Evolutionary conservation across 2,329 filamentous ascomycete species (phyloP), one percentile per base, ranked within the genome.

Genomic region (Fusarium sp.): DNA sequence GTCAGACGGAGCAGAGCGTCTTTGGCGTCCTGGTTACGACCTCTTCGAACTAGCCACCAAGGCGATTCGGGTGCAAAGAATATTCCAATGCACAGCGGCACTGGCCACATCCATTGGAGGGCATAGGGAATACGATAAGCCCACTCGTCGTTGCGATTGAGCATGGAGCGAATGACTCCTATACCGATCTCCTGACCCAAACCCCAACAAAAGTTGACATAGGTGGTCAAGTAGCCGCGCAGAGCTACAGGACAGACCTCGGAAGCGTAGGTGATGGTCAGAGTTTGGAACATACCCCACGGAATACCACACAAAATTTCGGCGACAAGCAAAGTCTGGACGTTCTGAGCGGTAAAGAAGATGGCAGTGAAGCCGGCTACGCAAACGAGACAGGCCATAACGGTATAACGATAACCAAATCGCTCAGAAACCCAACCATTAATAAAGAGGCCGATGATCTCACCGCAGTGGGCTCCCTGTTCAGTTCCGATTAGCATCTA

Each of bases 171-270:
- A 69, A 92, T 88, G 57, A 91, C 89, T n/a, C 88, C 89, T 49
- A 90, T 88, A 39, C 87, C 89, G 51, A 92, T 88, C 54, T 89
- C 80, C 74, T 92, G 89, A 15, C 90, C 90, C n/a, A 91, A 78
- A 31, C 88, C 89, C 88, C 89, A 92, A 81, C 89, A 91, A 70
- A 90, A 88, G 77, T 91, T 91, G 76, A 91, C 86, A 63, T 91
- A 92, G 7, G 89, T 91, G 1, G 89, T 91, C 63, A 90, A 76
- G 70, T 89, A 90, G 50, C 88, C 88, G 59, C 90, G 85, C 48
- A 92, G 82, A 41, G 88, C 86, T 7, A 92, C 84, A 4, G 90
- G 90, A 71, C 88, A 91, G 56, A 92, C 89, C 71, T 91, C 89
- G 51, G 86, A 87, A 28, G 88, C 88, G 69, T 91, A 91, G 1